Evolutionary conservation across 2,329 filamentous ascomycete genomes (phyloP).

Genomic region (Cladophialophora carrionii): DNA sequence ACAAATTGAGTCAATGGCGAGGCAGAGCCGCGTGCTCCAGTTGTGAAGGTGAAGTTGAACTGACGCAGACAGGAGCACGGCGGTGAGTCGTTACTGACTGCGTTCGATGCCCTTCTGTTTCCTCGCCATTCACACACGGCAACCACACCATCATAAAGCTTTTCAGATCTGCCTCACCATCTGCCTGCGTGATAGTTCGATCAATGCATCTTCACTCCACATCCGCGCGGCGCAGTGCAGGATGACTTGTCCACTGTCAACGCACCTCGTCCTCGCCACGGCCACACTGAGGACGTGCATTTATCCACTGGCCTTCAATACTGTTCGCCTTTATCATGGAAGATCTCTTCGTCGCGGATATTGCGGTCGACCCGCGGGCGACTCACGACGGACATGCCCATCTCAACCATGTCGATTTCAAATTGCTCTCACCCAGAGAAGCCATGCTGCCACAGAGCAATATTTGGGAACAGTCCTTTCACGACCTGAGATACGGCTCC

Average conservation of each 20-base stretch:
- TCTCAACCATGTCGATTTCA: background rate
- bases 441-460: background rate
- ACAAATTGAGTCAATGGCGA: background rate
- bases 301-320: background rate
- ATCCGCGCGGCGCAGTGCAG: background rate
- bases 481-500: constrained; percentile 5
- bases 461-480: constrained; percentile 6
- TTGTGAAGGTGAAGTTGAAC: background rate
- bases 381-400: background rate
- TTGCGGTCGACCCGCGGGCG: background rate
- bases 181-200: background rate
- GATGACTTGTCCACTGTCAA: background rate
- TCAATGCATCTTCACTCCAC: background rate
- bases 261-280: background rate
- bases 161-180: background rate
- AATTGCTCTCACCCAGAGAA: background rate
- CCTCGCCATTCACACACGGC: background rate
- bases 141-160: background rate
- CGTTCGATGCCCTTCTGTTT: background rate
- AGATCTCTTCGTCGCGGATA: background rate
- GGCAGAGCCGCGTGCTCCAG: background rate
- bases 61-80: background rate
- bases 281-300: background rate
- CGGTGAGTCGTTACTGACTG: background rate
- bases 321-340: background rate